Evolutionary conservation across 2,329 filamentous ascomycete genomes (phyloP), one percentile per base, ranked within the genome.

Genomic region (Hypoxylon rubiginosum): DNA sequence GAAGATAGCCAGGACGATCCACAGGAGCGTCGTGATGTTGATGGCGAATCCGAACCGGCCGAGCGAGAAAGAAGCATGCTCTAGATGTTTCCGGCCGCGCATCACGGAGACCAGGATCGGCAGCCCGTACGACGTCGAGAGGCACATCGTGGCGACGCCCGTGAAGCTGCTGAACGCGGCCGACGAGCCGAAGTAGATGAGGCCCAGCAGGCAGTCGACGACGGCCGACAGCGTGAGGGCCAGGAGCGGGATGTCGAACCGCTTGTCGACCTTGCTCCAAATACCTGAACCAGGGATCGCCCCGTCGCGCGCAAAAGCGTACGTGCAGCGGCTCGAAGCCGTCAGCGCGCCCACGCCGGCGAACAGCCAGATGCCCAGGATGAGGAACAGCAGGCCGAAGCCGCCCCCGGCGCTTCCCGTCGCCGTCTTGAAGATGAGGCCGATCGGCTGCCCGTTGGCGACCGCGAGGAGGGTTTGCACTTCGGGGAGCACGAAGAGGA

Each of bases 121-220:
- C 15, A 93, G 84, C 13, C 90, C 91, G 76, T 94, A 94, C 0
- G 90, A 92, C 3, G 89, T 88, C 0, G 88, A 91, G 0, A 94
- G 85, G 69, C 91, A 93, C 75, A 94, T 93, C 4, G 91, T 94
- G 1, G 91, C 92, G 0, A 93, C 91, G 28, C 91, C 91, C 0
- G 91, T 94, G 78, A 94, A 94, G 9, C 88, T 90, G 82, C 91
- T 91, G 81, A 94, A 94, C 0, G 92, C 92, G 0, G 91, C 90
- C 0, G 87, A 86, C 1, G 89, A 92, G 9, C 92, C 92, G 69
- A 94, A 93, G 80, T 92, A 94, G 77, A 94, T 93, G 69, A 92
- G 84, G 0, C 91, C 92, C 0, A 94, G 84, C 10, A 94, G 80
- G 70, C 88, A 91, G 76, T 92, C 89, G 46, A 94, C 87, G 0